Evolutionary conservation across 371 early-diverging fungal species (phyloP), one percentile per base, ranked within the genome.

Genomic region (Mucor indicus): DNA sequence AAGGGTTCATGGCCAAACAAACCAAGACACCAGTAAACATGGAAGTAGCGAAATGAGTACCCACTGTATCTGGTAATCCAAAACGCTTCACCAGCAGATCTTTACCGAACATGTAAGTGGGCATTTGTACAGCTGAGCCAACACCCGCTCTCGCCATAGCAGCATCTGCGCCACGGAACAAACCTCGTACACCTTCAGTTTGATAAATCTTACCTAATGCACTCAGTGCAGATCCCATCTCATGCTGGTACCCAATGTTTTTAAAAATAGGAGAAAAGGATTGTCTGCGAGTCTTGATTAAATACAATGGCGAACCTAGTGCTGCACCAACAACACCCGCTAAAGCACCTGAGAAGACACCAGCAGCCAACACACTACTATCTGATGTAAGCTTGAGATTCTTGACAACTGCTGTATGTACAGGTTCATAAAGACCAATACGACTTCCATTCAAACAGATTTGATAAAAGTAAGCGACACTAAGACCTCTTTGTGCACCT

Each of bases 241-340:
- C 63, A 69, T 98, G 96, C 67, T 98, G 96, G 54, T 83, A 77
- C 12, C 98, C 98, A 33, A 96, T 89, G n/a, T 67, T 59, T 2
- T 77, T 80, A 12, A 82, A 80, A 1, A 84, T 73, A 21, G 75
- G 82, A 3, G 93, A 87, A 54, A 84, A 89, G 1, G 93, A 85
- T 64, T 97, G 98, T 82, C 94, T 77, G 24, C 97, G 82, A n/a
- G 96, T 97, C 63, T 98, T 98, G 64, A 96, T 83, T 42, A 98
- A 64, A 56, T 87, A 95, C 17, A 98, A 60, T 3, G 98, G 98
- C 11, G 90, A 89, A 3, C 91, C 95, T 11, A 94, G 54, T 3
- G 79, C 70, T 2, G 95, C 94, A 0, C 94, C 96, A 13, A 87
- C 69, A 4, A 91, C 65, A 21, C 95, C 94, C 27, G 87, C 74